Evolutionary conservation across 495 filamentous ascomycete species (phyloP).

Genomic region (Penicillium samsonianum): DNA sequence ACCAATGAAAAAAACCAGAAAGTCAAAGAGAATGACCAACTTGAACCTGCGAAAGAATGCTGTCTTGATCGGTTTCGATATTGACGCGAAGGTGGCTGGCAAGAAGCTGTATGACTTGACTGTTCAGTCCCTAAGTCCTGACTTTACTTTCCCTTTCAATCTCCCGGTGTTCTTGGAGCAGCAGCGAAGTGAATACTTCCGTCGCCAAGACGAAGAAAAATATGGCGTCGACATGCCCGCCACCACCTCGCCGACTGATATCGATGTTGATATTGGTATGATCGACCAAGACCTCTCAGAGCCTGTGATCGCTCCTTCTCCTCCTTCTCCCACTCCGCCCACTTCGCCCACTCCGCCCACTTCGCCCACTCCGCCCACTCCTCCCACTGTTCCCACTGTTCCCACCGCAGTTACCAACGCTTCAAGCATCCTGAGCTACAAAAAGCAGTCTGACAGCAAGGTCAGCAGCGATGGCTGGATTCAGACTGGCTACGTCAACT

Average conservation of each 20-base stretch:
- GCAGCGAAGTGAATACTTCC: conserved; percentile 21
- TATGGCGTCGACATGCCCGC: conserved; percentile 1
- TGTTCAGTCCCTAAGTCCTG: conserved; percentile 24
- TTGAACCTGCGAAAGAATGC: conserved; percentile 3
- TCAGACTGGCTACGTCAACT: conserved; percentile 37
- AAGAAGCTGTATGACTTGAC: conserved; percentile 32
- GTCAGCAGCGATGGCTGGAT: conserved; percentile 37
- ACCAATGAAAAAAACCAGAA: conserved; percentile 6
- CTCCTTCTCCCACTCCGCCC: conserved; percentile 17
- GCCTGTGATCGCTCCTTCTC: conserved; percentile 2
- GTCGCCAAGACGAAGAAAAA: conserved; percentile 5
- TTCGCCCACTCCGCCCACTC: conserved; percentile 11
- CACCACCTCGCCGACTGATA: not conserved
- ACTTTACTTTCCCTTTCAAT: conserved; percentile 24
- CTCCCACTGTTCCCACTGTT: conserved; percentile 11
- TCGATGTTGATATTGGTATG: not conserved
- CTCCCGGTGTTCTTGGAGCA: conserved; percentile 20
- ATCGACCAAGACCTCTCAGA: not conserved
- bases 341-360: conserved; percentile 16
- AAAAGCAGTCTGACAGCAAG: conserved; percentile 20
- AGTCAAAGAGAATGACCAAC: conserved; percentile 13
- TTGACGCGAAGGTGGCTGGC: conserved; percentile 19
- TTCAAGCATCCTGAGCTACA: conserved; percentile 10
- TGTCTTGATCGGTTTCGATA: conserved; percentile 8
- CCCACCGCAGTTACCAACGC: not conserved